A percentile compares a stretch with the other conserved stretches of the same genome.
phyloP scores from a whole-genome alignment of 768 basidiomycete genomes.

The Mycena leptocephala region DNA sequence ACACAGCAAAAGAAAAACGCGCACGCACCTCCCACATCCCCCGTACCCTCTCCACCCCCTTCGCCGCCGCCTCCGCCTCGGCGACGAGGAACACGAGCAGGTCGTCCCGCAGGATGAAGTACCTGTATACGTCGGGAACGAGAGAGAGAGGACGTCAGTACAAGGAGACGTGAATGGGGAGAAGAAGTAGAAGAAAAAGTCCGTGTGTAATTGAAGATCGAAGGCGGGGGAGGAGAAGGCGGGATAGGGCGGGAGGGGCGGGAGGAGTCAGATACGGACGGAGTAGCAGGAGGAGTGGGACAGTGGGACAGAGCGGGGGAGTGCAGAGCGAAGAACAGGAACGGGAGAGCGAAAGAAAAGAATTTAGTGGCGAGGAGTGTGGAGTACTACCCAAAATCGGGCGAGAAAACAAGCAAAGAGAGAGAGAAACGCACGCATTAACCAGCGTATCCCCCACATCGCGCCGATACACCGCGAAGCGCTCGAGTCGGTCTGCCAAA shows the following conservation, averaged over 20 bases:
- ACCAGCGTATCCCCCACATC: constrained; percentile 92
- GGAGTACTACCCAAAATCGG: too few species aligned
- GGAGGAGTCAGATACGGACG: too few species aligned
- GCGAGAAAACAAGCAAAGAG: not conserved
- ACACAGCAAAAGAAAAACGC: too few species aligned
- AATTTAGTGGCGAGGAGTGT: too few species aligned
- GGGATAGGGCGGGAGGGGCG: not conserved
- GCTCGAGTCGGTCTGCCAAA: constrained; percentile 5
- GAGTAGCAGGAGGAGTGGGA: too few species aligned
- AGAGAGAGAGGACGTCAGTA: constrained; percentile 18
- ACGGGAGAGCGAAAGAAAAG: too few species aligned
- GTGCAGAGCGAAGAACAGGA: too few species aligned
- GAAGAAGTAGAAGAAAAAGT: too few species aligned
- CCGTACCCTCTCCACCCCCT: constrained; percentile 52
- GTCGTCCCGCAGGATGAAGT: constrained; percentile 89
- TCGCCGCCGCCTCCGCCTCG: constrained; percentile 72
- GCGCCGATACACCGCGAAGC: constrained; percentile 68
- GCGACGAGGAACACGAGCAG: constrained; percentile 83
- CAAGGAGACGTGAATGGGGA: not conserved
- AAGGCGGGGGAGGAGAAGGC: not conserved
- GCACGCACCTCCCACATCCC: constrained; percentile 88
- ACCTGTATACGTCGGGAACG: constrained; percentile 64
- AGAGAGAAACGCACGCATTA: constrained; percentile 76
- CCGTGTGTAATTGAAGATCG: too few species aligned
- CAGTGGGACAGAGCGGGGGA: too few species aligned